Evolutionary conservation across 352 stramenopile genomes (phyloP), one percentile per base, ranked within the genome.

Genomic region (Phytophthora megakarya): DNA sequence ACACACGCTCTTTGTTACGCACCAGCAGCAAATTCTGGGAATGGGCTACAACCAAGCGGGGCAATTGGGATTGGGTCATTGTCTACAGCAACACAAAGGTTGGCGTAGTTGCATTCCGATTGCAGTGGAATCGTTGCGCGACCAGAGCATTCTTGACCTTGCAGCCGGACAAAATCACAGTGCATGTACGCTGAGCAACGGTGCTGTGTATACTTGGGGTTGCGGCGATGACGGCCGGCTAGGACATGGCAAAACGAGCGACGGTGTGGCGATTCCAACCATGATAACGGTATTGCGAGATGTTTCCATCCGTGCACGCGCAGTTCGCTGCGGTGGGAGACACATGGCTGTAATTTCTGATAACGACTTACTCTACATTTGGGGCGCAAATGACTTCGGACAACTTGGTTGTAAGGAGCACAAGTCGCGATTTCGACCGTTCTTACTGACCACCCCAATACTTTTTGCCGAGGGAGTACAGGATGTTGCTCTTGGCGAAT

Each of bases 41-140:
- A 90, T 93, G 80, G 84, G 84, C 1, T 89, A 91, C 69, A 93
- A 93, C 57, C 82, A 93, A 56, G 84, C 82, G 0, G 84, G 84
- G 0, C 84, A 93, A 42, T 67, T 93, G 3, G 84, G 84, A 0
- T 45, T 92, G 33, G 81, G 82, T 4, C 84, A 93, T 58, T 72
- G 77, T 1, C 56, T 90, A 16, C 79, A 90, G 59, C 70, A 87
- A 35, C 48, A 72, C 61, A 79, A 86, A 26, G 67, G 82, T 22
- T 92, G 82, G 84, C 80, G 84, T 9, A 93, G 84, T 42, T 89
- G 81, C 42, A 77, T 73, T 1, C 84, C 84, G 4, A 79, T 75
- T 13, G 63, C 68, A 9, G 49, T 93, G 16, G 76, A 87, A 22
- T 56, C 46, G 2, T 65, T 93, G 0, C 68, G 70, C 4, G 80